Evolutionary conservation across 2,329 filamentous ascomycete genomes (phyloP), one percentile per base, ranked within the genome.

Genomic region (Fusarium sp.): DNA sequence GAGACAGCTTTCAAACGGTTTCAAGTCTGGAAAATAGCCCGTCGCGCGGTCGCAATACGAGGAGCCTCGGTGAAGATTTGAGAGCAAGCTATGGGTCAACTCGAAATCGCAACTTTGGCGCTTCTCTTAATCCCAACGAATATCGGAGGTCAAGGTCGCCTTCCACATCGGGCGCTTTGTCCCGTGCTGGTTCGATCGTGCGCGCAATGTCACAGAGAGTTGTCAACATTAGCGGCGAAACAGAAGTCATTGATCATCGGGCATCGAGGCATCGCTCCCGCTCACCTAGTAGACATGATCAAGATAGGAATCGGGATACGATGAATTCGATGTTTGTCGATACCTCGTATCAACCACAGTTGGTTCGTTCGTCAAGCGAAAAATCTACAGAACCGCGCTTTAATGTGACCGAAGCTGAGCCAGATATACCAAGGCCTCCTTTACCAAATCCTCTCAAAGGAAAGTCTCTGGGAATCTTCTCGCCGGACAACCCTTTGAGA

Each of bases 151-250:
- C 92, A 47, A 85, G 91, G 42, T 90, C 91, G 5, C 85, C 89
- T 5, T 91, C 91, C 24, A 87, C 88, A 14, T 87, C 89, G 16
- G 89, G 88, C 31, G 91, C 92, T 24, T 81, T 95, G 58, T 89
- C 88, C 30, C 87, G 90, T 75, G 92, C 93, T 68, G 90, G 92
- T 48, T 93, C 92, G 14, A 93, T 95, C 76, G 90, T 95, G 82
- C 89, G 92, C 73, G 90, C 90, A 70, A 97, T 99, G 91, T 98
- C 97, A 36, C 95, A 98, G 84, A 94, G 96, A 85, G 95, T 99
- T 62, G 96, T 99, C 78, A 98, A 98, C 79, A 89, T 99, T 77
- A 97, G 95, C 82, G 97, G 97, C 79, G 96, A 98, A 78, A 92
- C 92, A 9, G 94, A 98, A 76, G 85, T 93, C 26, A 86, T 95